Percentiles rank a stretch among this genome's conserved stretches.
These are phyloP conservation scores for Mentha longifolia DNA, from an alignment of 257 asterid genomes.

Conservation along the genomic window DNA sequence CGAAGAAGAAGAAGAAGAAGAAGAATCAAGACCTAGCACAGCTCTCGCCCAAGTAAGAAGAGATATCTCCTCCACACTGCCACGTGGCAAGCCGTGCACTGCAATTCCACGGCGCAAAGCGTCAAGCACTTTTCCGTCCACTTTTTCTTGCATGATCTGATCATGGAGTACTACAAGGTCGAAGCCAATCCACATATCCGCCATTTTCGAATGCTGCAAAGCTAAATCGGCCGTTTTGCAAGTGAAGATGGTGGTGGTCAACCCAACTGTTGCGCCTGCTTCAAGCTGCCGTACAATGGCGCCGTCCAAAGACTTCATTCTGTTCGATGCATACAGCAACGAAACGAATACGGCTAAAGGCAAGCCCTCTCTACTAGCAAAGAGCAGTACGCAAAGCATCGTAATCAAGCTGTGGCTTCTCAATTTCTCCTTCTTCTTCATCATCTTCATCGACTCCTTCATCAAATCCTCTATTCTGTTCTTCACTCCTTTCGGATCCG, in stretches of 20 bases:
- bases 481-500: conserved; percentile 32
- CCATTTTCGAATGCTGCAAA: conserved; percentile 37
- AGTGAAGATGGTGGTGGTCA: conserved; percentile 41
- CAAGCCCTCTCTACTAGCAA: conserved; percentile 10
- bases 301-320: conserved; percentile 24
- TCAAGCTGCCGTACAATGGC: conserved; percentile 39
- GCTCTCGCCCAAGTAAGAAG: conserved; percentile 45
- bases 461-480: conserved; percentile 44
- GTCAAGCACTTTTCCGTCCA: background rate
- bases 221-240: conserved; percentile 30
- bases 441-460: conserved; percentile 38
- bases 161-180: background rate
- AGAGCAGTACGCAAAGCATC: conserved; percentile 41
- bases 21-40: conserved; percentile 21
- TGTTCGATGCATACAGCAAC: conserved; percentile 37
- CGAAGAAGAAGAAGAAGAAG: background rate
- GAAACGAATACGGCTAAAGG: conserved; percentile 48
- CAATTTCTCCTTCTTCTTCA: conserved; percentile 36
- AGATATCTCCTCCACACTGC: conserved; percentile 26
- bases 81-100: background rate
- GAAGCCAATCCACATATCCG: conserved; percentile 47
- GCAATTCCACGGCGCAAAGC: no score
- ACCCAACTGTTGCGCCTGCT: conserved; percentile 38
- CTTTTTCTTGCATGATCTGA: background rate
- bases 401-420: conserved; percentile 36